These are phyloP conservation scores for Suhomyces choctaworum DNA, from an alignment of 1,139 yeast species.

Conservation along the genomic window DNA sequence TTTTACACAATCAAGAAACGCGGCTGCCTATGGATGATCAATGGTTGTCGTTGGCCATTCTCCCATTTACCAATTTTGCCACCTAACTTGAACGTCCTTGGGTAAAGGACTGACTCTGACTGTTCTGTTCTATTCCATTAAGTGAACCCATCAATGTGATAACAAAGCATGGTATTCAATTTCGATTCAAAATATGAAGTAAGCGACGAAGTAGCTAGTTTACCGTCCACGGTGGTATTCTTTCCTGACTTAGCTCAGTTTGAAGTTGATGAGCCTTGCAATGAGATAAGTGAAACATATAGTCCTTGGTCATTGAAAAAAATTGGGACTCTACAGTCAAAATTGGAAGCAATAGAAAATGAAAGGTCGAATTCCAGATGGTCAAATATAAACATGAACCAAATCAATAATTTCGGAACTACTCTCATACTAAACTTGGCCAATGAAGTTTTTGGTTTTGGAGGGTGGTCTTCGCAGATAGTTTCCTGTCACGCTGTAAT, in stretches of 20 bases:
- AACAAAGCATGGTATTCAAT: slow-evolving; percentile 8
- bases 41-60: no score
- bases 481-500: slow-evolving; percentile 30
- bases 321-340: slow-evolving; percentile 39
- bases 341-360: slow-evolving; percentile 30
- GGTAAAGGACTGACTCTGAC: no score
- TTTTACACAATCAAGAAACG: no score
- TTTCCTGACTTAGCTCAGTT: slow-evolving; percentile 28
- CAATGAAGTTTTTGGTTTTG: slow-evolving; percentile 62
- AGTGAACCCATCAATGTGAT: no score
- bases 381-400: slow-evolving; percentile 9
- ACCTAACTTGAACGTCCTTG: no score
- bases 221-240: slow-evolving; percentile 22
- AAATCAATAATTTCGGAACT: slow-evolving; percentile 16
- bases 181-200: slow-evolving; percentile 14
- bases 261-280: slow-evolving; percentile 10
- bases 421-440: slow-evolving; percentile 50
- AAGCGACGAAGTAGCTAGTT: slow-evolving; percentile 8
- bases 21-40: no score
- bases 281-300: slow-evolving; percentile 1
- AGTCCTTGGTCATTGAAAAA: slow-evolving; percentile 33
- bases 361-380: slow-evolving; percentile 16
- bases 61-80: no score
- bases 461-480: slow-evolving; percentile 65
- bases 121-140: no score